Evolutionary conservation across 108 stramenopile genomes (phyloP), one percentile per base, ranked within the genome.

Genomic region (Nitzschia putrida): DNA sequence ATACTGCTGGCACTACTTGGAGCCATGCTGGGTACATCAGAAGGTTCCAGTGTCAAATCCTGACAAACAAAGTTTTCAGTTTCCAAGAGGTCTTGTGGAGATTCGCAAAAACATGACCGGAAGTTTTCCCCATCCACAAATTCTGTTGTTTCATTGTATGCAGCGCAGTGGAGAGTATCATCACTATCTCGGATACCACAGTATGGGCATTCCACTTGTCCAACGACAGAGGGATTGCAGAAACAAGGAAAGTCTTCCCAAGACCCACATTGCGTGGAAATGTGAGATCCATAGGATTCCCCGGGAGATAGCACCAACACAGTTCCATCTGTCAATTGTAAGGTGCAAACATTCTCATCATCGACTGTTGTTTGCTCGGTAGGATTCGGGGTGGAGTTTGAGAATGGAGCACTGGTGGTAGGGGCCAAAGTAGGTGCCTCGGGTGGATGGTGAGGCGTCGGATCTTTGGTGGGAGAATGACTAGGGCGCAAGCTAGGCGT

Each of bases 161-260:
- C 34, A 2, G 65, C 65, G 29, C 65, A 66, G 16, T 38, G 20
- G 1, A 66, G 52, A 53, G 3, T 3, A 43, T 44, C 37, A 1
- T 10, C 45, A 49, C 14, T 16, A 49, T 57, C 20, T 9, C 43
- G 8, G 41, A 57, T n/a, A 9, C 50, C 25, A 22, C 75, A 76
- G 57, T 69, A 69, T 2, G 75, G 75, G 34, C 75, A 76, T 49
- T 76, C 67, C n/a, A 68, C 11, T 52, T 69, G 61, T 10, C 57
- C 54, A 12, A 56, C 42, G 41, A 64, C 3, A 63, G 57, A 53
- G 16, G 75, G 75, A 49, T 76, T 69, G 37, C 75, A 76, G 22
- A 38, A 69, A 54, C 75, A 76, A 7, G 75, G 75, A 63, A 63
- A 63, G 61, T 37, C 37, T 44, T 29, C 59, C 34, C 52, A 20